Base-by-base conservation (phyloP, 2,329 filamentous ascomycete species). In the Diaporthe ilicicola region DNA sequence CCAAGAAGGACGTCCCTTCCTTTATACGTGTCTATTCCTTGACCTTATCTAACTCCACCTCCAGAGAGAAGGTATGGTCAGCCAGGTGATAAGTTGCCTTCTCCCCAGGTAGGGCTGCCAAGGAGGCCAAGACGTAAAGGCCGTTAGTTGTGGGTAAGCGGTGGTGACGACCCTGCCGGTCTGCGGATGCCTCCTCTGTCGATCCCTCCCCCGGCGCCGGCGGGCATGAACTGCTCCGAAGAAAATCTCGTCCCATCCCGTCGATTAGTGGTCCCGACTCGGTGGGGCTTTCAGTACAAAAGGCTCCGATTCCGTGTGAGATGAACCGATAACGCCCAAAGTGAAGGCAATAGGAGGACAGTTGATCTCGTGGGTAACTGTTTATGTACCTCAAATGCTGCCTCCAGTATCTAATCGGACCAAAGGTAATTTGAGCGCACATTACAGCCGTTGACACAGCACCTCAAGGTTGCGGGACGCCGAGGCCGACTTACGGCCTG, bases 171-270 rank as follows among this genome's bases (percentile, higher is more conserved):
- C 44, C 59, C 42, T 62, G 59, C 59, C 59, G 59, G 59, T 61
- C 59, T 48, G 42, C 59, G 42, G 59, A 13, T 44, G 27, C 27
- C 24, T 19, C 24, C 27, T 62, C 56, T 62, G 56, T 62, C 56
- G 56, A 62, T 62, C 56, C 22, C 29, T 22, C 8, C 56, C 27
- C 56, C 56, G 56, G 56, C 56, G 56, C 42, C 59, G 59, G 59
- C 59, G 29, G 4, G 4, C 59, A 64, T 64, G 59, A 50, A 50
- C 44, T 64, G 59, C 44, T 50, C 59, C 59, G 59, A 64, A 8
- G 59, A 64, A 64, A 64, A 64, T 64, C 59, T 64, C 44, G 59
- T 29, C 44, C 59, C 59, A 64, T 64, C 59, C 44, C 59, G 59
- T 50, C 29, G 44, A 19, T 50, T 12, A 37, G 42, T 50, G 44